Base-by-base conservation (phyloP, 2,329 filamentous ascomycete species). In the Claviceps purpurea region DNA sequence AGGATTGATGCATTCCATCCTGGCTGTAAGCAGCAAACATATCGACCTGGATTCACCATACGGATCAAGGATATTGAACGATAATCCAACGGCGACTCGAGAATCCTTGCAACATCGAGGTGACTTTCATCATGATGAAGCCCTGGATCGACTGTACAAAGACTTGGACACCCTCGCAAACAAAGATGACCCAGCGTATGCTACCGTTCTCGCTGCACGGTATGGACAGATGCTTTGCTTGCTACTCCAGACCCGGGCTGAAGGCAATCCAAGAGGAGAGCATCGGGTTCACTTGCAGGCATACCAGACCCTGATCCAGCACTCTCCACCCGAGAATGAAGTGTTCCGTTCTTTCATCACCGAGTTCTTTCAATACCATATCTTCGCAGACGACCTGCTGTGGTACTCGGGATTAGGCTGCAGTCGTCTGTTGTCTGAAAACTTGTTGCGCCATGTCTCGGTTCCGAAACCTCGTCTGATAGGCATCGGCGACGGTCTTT, bases 1-100 rank as follows among this genome's bases (percentile, higher is more conserved):
- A 56, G 88, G 88, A 13, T 73, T 95, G 50, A 95, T 95, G 89
- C 89, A 95, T 65, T 93, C 89, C 11, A 81, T 95, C 49, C 76
- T 95, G 50, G 89, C 87, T 45, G 74, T 95, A 8, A 87, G 89
- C 40, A 87, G 87, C 59, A 89, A 83, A 55, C 89, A 95, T 60
- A 76, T 84, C 51, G 77, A 84, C 64, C 75, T 75, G 55, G 72
- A 75, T 4, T 76, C 78, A 0, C 73, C 77, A 0, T 79, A 81
- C 51, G 79, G 77, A 11, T 58, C 64, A 52, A 78, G 76, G 47
- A 61, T 82, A 4, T 65, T 83, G 5, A 67, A 67, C 38, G 71
- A 75, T 22, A 72, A 76, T 56, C 70, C 74, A 2, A 67, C 68
- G 39, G 73, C 77, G 10, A 73, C 64, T 42, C 62, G 68, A 3